A percentile compares a stretch with the other conserved stretches of the same genome.
These are phyloP conservation scores for Solanum hybrid DNA, from an alignment of 305 asterid species.

Conservation along the genomic window DNA sequence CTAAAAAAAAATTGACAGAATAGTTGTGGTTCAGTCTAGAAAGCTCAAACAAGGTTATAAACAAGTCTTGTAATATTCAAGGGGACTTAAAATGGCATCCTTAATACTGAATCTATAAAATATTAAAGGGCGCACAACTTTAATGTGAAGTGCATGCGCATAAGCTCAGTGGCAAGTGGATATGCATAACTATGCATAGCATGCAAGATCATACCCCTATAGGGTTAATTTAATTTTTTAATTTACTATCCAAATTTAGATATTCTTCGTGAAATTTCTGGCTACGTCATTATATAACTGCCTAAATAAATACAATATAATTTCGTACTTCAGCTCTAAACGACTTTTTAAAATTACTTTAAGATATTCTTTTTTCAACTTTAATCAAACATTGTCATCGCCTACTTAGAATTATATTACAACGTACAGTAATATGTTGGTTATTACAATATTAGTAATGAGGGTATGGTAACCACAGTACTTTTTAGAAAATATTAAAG, in stretches of 20 bases:
- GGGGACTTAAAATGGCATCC: no score
- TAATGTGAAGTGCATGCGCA: background rate
- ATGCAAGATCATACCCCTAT: background rate
- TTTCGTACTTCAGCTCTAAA: rapidly evolving
- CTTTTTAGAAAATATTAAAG: no score
- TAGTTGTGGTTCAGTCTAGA: background rate
- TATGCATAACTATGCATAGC: background rate
- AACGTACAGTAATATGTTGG: no score
- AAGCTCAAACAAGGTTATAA: no score
- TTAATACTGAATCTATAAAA: no score
- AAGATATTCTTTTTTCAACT: background rate
- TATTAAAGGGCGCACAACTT: background rate
- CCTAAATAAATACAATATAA: background rate
- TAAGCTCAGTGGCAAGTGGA: background rate
- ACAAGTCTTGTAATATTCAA: no score
- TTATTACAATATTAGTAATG: background rate
- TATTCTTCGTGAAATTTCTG: rapidly evolving
- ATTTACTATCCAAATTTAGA: no score
- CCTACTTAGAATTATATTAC: background rate
- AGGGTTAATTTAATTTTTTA: background rate
- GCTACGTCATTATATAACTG: no score
- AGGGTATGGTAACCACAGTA: background rate
- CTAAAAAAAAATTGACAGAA: background rate
- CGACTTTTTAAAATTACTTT: rapidly evolving
- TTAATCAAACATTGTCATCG: background rate